Evolutionary conservation across 2,329 filamentous ascomycete species (phyloP), one percentile per base, ranked within the genome.

Genomic region (Trichoderma arundinaceum): DNA sequence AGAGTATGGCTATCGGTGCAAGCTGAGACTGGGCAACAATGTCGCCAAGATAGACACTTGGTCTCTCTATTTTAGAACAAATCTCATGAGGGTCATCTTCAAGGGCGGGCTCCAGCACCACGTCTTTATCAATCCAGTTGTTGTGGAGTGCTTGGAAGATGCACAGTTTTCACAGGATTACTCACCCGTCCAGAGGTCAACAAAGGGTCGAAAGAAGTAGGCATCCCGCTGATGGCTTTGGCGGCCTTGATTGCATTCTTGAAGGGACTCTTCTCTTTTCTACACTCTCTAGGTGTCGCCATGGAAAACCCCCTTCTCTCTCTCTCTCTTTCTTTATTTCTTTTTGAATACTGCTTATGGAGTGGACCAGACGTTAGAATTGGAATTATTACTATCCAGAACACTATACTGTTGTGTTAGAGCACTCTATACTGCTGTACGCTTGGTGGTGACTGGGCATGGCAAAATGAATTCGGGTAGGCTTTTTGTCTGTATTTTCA

Each of bases 1-100:
- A 38, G 82, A 85, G 67, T 84, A 84, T 67, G 83, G 84, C 3
- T 86, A 86, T 67, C 79, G 83, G 7, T 78, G 83, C 68, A 83
- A 80, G 68, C 73, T 86, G n/a, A 80, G 80, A 41, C 76, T 85
- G 6, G 78, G 81, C 15, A 79, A 81, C 54, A 74, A 79, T 67
- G 74, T 77, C 44, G 76, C 84, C 69, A 69, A 76, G 49, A 81
- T 86, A 57, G 80, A 85, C 64, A 79, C 80, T 1, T 87, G 84
- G 84, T 81, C 82, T 8, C 76, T 84, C 13, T 80, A 79, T 33
- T 78, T 80, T 17, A 77, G 83, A 19, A 76, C 84, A n/a, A 77
- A 80, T 52, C 77, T 82, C 71, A 77, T 86, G 65, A 82, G 81
- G 70, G 75, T 75, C 4, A 67, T 86, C 1, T 79, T 86, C 53